These are phyloP conservation scores for Flaveria floridana DNA, from an alignment of 140 eudicot species.

Conservation along the genomic window DNA sequence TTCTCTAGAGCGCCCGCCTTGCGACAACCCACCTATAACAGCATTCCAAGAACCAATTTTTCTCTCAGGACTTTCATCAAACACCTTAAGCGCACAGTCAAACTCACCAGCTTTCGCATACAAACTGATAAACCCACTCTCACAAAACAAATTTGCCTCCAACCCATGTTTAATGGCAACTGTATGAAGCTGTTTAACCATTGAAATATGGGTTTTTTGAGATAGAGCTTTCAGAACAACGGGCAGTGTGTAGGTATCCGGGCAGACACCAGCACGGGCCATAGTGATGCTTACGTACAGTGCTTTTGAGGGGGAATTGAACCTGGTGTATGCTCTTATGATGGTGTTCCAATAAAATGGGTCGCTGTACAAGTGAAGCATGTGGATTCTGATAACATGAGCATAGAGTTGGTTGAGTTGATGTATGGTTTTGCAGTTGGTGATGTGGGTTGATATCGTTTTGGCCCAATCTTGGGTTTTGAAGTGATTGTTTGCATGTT, in stretches of 20 bases:
- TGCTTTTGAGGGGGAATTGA: slow-evolving; percentile 47
- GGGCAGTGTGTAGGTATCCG: slow-evolving; percentile 70
- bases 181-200: slow-evolving; percentile 46
- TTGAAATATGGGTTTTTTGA: slow-evolving; percentile 24
- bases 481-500: slow-evolving; percentile 3
- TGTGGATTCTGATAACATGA: slow-evolving; percentile 54
- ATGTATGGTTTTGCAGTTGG: slow-evolving; percentile 46
- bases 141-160: slow-evolving; percentile 49
- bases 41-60: slow-evolving; percentile 92
- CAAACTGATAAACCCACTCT: slow-evolving; percentile 76
- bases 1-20: slow-evolving; percentile 63
- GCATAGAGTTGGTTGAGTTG: slow-evolving; percentile 56
- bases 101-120: slow-evolving; percentile 59
- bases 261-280: slow-evolving; percentile 54
- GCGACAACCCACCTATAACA: slow-evolving; percentile 64
- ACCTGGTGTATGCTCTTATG: slow-evolving; percentile 50
- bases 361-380: slow-evolving; percentile 35
- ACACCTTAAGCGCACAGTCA: slow-evolving; percentile 56
- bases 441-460: slow-evolving; percentile 45
- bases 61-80: slow-evolving; percentile 66
- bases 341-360: slow-evolving; percentile 73
- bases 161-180: slow-evolving; percentile 58
- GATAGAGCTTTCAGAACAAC: slow-evolving; percentile 55
- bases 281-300: slow-evolving; percentile 43
- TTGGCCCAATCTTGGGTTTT: slow-evolving; percentile 41